Base-by-base conservation (phyloP, 805 yeast species). In the Candida sphagnicola region DNA sequence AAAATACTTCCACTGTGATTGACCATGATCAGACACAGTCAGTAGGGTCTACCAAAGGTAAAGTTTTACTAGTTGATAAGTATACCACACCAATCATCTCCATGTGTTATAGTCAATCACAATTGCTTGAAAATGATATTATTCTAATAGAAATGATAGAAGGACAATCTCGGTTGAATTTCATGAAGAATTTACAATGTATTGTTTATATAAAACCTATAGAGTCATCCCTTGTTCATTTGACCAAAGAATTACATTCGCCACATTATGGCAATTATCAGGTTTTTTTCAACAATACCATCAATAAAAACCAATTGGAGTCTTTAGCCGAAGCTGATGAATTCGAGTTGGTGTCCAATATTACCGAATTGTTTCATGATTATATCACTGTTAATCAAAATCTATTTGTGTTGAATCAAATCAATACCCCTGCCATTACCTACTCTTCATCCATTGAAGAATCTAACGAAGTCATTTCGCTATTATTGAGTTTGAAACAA, bases 301-400 rank as follows among this genome's bases (percentile, higher is more conserved):
- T 90, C 21, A 71, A 78, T 37, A 93, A 91, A 61, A 69, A 80
- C 18, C 85, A 86, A 46, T 59, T 93, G 48, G 99, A 93, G 56
- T 72, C 85, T 36, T 56, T 93, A 34, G 98, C 99, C 0, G 96
- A 88, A 58, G 76, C 86, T 2, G 99, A 93, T 59, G 93, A 86
- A 53, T 70, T 80, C 51, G 98, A 91, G 56, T 78, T 80, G 8
- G 84, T 93, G 8, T 65, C 72, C 4, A 76, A 76, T 42, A 88
- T 93, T 4, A 79, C 83, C 37, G 99, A 93, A 54, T 56, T 90
- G 28, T 93, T 88, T 56, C 85, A 82, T 49, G 97, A 93, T 59
- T 90, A 83, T 56, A 70, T 78, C 45, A 80, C 86, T 5, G 62
- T 91, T 38, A 87, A 87, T 58, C 70, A 70, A 42, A 84, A 85